Conservation (phyloP, 1,284 basidiomycete species). For the Ganoderma multipileum region DNA sequence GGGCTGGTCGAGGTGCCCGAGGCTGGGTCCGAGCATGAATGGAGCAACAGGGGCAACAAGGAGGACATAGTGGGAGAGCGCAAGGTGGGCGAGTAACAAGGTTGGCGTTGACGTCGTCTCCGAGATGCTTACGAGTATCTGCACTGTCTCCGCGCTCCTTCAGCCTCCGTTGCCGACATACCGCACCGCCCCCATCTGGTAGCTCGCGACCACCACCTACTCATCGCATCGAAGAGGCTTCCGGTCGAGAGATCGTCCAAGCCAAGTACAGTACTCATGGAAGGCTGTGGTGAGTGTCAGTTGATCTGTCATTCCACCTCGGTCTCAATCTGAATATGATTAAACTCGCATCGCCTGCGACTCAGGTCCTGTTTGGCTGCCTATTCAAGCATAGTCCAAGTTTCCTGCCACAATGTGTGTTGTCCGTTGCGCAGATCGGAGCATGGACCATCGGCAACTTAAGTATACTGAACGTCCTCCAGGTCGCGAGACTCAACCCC, state of each 20-base stretch:
- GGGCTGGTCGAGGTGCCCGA: constrained; percentile 2
- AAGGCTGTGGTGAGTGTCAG: constrained; percentile 7
- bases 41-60: background rate
- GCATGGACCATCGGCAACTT: background rate
- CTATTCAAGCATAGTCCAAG: constrained; percentile 1
- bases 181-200: background rate
- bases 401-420: background rate
- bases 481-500: background rate
- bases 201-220: background rate
- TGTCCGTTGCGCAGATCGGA: background rate
- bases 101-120: constrained; percentile 3
- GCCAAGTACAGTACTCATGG: background rate
- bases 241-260: background rate
- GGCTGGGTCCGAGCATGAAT: constrained; percentile 8
- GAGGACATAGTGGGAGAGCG: background rate
- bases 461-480: background rate
- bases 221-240: background rate
- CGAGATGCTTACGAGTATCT: background rate
- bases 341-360: background rate
- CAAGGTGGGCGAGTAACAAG: background rate
- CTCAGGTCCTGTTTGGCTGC: background rate
- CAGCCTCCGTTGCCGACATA: background rate
- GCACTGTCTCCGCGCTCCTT: background rate
- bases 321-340: background rate
- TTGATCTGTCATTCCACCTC: constrained; percentile 7